These are phyloP conservation scores for Penicillium coprophilum DNA, from an alignment of 495 filamentous ascomycete species.

Conservation along the genomic window DNA sequence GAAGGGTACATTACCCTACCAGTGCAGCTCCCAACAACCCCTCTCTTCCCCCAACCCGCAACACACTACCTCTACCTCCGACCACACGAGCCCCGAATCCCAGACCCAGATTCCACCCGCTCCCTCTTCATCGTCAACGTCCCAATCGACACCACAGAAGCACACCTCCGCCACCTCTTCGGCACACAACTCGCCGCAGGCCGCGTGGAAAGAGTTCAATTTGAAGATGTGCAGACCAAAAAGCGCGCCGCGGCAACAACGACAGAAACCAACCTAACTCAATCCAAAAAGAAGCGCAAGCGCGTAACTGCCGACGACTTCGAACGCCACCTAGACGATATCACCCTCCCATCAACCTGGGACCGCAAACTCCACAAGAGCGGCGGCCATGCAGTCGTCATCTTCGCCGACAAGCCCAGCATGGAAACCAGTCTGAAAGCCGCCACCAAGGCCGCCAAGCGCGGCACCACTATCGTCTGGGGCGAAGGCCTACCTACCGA, in stretches of 20 bases:
- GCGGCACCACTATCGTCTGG: conserved; percentile 53
- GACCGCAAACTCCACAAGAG: conserved; percentile 66
- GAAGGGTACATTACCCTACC: conserved; percentile 49
- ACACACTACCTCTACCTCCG: conserved; percentile 87
- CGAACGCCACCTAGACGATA: conserved; percentile 50
- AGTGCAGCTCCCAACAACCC: conserved; percentile 61
- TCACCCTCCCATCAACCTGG: conserved; percentile 68
- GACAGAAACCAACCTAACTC: conserved; percentile 28
- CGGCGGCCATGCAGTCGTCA: conserved; percentile 74
- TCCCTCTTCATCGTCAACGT: conserved; percentile 86
- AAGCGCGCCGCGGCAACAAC: conserved; percentile 30
- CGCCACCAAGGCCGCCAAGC: conserved; percentile 60
- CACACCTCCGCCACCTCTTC: conserved; percentile 74
- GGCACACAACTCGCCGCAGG: conserved; percentile 66
- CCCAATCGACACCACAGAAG: conserved; percentile 78
- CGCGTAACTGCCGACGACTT: conserved; percentile 52
- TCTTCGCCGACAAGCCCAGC: conserved; percentile 78
- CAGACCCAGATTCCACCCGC: conserved; percentile 67
- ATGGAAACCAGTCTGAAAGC: conserved; percentile 72
- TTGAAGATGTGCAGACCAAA: conserved; percentile 57
- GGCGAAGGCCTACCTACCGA: conserved; percentile 55
- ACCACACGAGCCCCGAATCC: conserved; percentile 73
- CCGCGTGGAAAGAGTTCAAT: conserved; percentile 71
- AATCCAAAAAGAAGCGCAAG: conserved; percentile 65
- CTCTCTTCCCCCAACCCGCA: conserved; percentile 55